These are phyloP conservation scores for Brasilioporus rufonigricans DNA, from an alignment of 768 basidiomycete species.

Conservation along the genomic window DNA sequence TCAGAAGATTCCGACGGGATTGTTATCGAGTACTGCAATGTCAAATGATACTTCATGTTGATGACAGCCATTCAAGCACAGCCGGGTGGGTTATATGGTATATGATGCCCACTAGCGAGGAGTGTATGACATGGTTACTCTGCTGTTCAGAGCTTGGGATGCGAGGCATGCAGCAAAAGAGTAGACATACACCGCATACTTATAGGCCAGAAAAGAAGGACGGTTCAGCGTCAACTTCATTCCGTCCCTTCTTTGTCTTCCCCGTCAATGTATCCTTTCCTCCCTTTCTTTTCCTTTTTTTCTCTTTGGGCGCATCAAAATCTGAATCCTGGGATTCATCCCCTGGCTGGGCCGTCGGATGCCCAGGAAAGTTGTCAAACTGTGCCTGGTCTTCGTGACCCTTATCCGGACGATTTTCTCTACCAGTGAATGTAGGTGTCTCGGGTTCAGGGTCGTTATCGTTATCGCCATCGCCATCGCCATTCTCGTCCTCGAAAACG, in stretches of 20 bases:
- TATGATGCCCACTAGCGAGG: neutral
- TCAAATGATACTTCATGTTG: neutral
- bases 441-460: slow-evolving; percentile 12
- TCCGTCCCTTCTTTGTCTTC: slow-evolving; percentile 58
- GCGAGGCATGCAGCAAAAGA: neutral
- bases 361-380: neutral
- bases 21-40: neutral
- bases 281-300: slow-evolving; percentile 58
- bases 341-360: slow-evolving; percentile 13
- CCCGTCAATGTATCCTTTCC: slow-evolving; percentile 47
- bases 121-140: neutral
- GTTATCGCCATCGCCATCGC: slow-evolving; percentile 21
- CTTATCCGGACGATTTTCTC: slow-evolving; percentile 18
- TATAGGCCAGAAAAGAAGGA: slow-evolving; percentile 70
- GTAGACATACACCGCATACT: neutral
- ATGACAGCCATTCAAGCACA: too few relatives aligned
- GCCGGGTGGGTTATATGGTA: too few relatives aligned
- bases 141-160: neutral
- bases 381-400: slow-evolving; percentile 16
- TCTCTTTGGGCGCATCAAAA: slow-evolving; percentile 34
- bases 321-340: slow-evolving; percentile 29
- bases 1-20: neutral
- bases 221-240: slow-evolving; percentile 53
- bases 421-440: slow-evolving; percentile 26
- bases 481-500: slow-evolving; percentile 51